Evolutionary conservation across 306 rosid genomes (phyloP).

Genomic region (Fagus crenata): DNA sequence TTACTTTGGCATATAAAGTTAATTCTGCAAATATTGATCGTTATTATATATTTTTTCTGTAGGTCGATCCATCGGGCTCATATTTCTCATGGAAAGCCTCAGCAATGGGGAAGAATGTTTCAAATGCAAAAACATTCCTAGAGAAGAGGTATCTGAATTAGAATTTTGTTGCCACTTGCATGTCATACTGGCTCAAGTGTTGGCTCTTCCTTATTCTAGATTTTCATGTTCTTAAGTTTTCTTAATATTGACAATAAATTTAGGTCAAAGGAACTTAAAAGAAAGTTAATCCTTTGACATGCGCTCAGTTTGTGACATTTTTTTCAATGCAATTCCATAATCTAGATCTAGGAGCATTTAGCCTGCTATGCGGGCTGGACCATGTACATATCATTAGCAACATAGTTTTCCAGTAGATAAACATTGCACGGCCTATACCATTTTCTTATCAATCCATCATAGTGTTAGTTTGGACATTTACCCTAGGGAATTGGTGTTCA

Average conservation of each 20-base stretch:
- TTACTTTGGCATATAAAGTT: neutral
- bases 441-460: too few relatives aligned
- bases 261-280: neutral
- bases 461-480: neutral
- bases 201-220: neutral
- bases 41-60: constrained; percentile 20
- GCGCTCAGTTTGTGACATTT: neutral
- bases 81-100: constrained; percentile 98
- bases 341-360: neutral
- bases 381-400: too few relatives aligned
- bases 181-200: neutral
- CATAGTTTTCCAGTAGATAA: too few relatives aligned
- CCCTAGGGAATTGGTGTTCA: neutral
- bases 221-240: neutral
- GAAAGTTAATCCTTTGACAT: neutral
- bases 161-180: neutral
- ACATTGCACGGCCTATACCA: too few relatives aligned
- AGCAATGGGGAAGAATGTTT: constrained; percentile 98
- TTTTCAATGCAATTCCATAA: neutral
- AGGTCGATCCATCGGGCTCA: constrained; percentile 98
- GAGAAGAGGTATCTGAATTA: constrained; percentile 76
- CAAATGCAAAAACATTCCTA: constrained; percentile 92
- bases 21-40: neutral
- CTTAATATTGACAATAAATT: neutral
- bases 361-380: neutral